Base-by-base conservation (phyloP, 2,329 filamentous ascomycete species). In the Colletotrichum sp. region DNA sequence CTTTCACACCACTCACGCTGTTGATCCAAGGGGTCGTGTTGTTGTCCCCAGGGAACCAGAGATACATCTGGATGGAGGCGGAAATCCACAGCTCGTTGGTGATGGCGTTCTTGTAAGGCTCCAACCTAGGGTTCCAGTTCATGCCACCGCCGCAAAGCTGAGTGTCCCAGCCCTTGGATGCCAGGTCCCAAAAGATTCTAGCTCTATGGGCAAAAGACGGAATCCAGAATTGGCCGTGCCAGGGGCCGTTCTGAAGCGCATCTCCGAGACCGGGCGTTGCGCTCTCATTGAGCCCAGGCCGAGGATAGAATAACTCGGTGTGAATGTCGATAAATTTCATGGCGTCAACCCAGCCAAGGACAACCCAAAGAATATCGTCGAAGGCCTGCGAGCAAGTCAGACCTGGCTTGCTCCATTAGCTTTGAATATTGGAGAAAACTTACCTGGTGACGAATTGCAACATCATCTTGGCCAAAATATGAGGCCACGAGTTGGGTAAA, bases 281-380 rank as follows among this genome's bases (percentile, higher is more conserved):
- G 72, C 74, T 81, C 64, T 83, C 79, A 22, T 80, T 78, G 16
- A 74, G 78, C 29, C 71, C 77, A 8, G 73, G 65, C 55, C 67
- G 77, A 12, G 84, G 83, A 80, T 93, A 94, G 82, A 95, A 92
- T 22, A 92, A 82, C 3, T 87, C 85, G 4, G 91, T 92, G 82
- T 98, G 95, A n/a, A 90, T 86, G 36, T 92, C 87, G 68, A 96
- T 91, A 81, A 98, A 96, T 79, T 94, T 93, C 78, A 96, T 90
- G 65, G 91, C 92, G 82, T 98, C 95, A 69, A 98, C 87, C 96
- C 96, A 98, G 77, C 94, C 95, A 49, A 99, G 89, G 4, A 98
- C 95, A 2, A 98, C 95, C 96, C 96, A 99, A 4, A 98, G 90
- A 87, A 98, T 98, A 83, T 99, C 96, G 82, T 98, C 96, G 82